Evolutionary conservation across 2,329 filamentous ascomycete species (phyloP).

Genomic region (Alternaria viburni): DNA sequence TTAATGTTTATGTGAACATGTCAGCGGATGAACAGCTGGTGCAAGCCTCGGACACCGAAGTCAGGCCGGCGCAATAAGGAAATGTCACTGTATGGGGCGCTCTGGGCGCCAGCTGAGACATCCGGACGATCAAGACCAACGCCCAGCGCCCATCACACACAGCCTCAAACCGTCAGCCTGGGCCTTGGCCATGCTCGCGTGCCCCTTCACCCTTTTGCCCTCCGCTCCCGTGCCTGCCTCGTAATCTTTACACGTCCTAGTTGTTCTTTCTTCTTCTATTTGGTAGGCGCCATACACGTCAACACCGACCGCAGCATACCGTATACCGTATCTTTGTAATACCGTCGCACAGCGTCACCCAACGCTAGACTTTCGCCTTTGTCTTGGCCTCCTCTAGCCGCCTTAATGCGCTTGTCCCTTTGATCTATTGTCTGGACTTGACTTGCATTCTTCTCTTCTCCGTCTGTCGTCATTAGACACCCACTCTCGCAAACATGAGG

Average conservation of each 20-base stretch:
- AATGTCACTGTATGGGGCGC: background rate
- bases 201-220: conserved; percentile 4
- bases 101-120: conserved; percentile 21
- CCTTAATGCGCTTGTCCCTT: conserved; percentile 17
- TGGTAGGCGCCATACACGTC: background rate
- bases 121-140: conserved; percentile 4
- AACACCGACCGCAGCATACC: conserved; percentile 2
- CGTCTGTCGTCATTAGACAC: conserved; percentile 1
- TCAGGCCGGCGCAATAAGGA: background rate
- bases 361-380: conserved; percentile 1
- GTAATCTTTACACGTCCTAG: background rate
- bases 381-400: conserved; percentile 5
- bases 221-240: background rate
- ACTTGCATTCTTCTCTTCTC: conserved; percentile 5
- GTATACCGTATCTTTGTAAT: background rate
- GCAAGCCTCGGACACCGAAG: background rate
- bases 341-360: background rate
- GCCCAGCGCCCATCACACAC: conserved; percentile 12
- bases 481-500: conserved; percentile 28
- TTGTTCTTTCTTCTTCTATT: background rate
- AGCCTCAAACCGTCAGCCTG: conserved; percentile 26
- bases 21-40: background rate
- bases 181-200: conserved; percentile 24
- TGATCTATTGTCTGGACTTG: conserved; percentile 9
- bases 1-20: background rate